These are phyloP conservation scores for Spergularia marina DNA, from an alignment of 148 eudicot species.

Conservation along the genomic window DNA sequence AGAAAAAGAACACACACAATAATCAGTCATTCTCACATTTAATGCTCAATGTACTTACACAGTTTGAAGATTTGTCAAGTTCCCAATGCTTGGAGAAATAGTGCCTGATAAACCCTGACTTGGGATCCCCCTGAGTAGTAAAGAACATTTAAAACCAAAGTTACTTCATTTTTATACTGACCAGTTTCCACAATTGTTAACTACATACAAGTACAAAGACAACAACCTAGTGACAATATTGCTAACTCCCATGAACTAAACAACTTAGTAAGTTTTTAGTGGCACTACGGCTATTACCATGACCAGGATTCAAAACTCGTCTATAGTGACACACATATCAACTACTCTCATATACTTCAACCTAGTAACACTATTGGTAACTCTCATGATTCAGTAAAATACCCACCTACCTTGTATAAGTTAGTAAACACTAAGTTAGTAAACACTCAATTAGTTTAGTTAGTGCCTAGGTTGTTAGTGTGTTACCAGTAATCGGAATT, in stretches of 20 bases:
- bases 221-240: neutral
- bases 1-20: neutral
- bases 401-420: too few species aligned
- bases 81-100: conserved; percentile 78
- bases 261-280: neutral
- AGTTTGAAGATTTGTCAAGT: conserved; percentile 82
- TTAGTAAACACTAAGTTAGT: too few species aligned
- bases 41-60: conserved; percentile 53
- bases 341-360: too few species aligned
- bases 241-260: neutral
- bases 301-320: too few species aligned
- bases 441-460: too few species aligned
- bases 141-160: conserved; percentile 11
- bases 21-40: conserved; percentile 24
- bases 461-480: too few species aligned
- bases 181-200: neutral
- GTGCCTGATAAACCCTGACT: conserved; percentile 76
- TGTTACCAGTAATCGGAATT: neutral
- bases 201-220: neutral
- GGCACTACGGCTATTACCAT: too few species aligned
- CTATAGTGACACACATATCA: too few species aligned
- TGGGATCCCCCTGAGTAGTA: conserved; percentile 65
- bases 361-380: too few species aligned
- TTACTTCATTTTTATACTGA: neutral
- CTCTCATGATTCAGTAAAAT: too few species aligned